phyloP scores from a whole-genome alignment of 139 green algal genomes.

The Astrephomene gubernaculifera region DNA sequence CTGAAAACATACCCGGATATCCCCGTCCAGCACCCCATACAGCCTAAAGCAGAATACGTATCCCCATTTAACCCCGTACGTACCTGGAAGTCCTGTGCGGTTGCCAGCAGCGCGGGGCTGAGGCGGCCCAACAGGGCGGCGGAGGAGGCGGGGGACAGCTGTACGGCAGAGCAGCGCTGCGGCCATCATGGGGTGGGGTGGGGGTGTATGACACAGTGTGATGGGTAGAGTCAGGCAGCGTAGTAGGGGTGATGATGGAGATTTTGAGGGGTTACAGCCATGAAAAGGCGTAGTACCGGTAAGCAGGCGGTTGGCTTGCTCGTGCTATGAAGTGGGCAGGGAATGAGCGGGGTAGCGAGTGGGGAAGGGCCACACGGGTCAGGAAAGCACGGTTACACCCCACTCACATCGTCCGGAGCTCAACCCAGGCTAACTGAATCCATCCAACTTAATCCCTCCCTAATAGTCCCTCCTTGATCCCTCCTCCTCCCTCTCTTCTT shows the following conservation, averaged over 20 bases:
- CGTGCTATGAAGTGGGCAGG: too few relatives aligned
- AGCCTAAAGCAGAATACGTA: not conserved
- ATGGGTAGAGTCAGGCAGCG: not conserved
- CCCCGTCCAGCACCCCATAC: not conserved
- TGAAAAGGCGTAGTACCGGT: not conserved
- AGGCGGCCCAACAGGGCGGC: constrained; percentile 11
- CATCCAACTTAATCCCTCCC: not conserved
- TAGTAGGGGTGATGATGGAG: not conserved
- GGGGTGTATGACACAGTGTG: too few relatives aligned
- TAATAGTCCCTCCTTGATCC: not conserved
- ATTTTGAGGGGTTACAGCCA: not conserved
- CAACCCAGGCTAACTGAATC: not conserved
- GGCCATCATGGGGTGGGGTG: not conserved
- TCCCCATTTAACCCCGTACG: not conserved
- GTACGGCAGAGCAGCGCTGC: not conserved
- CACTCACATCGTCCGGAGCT: not conserved
- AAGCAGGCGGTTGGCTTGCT: too few relatives aligned
- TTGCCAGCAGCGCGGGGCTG: not conserved
- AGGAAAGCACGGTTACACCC: not conserved
- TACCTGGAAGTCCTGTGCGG: constrained; percentile 3
- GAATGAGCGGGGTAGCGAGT: too few relatives aligned
- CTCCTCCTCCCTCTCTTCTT: not conserved
- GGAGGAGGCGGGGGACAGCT: not conserved
- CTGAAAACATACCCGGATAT: too few relatives aligned
- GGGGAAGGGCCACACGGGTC: not conserved